These are phyloP conservation scores for Leptodontidium sp. DNA, from an alignment of 2,329 filamentous ascomycete genomes.

Conservation along the genomic window DNA sequence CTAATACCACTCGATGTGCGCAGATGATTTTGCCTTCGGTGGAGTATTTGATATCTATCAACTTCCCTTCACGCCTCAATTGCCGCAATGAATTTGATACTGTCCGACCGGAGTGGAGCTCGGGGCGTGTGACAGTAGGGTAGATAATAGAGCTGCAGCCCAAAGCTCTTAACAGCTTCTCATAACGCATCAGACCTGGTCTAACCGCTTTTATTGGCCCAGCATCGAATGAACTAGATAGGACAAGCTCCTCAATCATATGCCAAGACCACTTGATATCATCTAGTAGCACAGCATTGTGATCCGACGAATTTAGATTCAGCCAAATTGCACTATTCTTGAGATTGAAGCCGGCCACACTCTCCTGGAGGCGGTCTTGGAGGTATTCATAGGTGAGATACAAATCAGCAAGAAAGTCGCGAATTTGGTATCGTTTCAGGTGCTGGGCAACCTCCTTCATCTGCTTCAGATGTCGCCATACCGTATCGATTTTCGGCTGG, in stretches of 20 bases:
- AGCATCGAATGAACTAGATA: slow-evolving; percentile 40
- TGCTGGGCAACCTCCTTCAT: slow-evolving; percentile 31
- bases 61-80: slow-evolving; percentile 28
- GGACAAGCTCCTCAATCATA: slow-evolving; percentile 33
- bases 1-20: slow-evolving; percentile 36
- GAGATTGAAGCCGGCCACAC: slow-evolving; percentile 22
- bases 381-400: slow-evolving; percentile 37
- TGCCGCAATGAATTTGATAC: slow-evolving; percentile 24
- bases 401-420: slow-evolving; percentile 35
- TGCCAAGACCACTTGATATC: slow-evolving; percentile 39
- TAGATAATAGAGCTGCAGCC: slow-evolving; percentile 38
- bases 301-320: slow-evolving; percentile 30
- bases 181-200: slow-evolving; percentile 35
- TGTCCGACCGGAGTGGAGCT: slow-evolving; percentile 22
- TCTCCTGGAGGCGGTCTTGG: slow-evolving; percentile 32
- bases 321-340: slow-evolving; percentile 33
- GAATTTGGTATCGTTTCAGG: slow-evolving; percentile 23
- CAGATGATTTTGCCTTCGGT: slow-evolving; percentile 32
- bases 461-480: slow-evolving; percentile 37
- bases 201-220: slow-evolving; percentile 37
- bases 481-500: slow-evolving; percentile 26
- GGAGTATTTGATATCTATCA: slow-evolving; percentile 35
- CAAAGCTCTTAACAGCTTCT: slow-evolving; percentile 36
- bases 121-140: slow-evolving; percentile 28
- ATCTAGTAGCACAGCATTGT: slow-evolving; percentile 7